phyloP scores from a whole-genome alignment of 139 green algal species.

The Chlamydomonas incerta region DNA sequence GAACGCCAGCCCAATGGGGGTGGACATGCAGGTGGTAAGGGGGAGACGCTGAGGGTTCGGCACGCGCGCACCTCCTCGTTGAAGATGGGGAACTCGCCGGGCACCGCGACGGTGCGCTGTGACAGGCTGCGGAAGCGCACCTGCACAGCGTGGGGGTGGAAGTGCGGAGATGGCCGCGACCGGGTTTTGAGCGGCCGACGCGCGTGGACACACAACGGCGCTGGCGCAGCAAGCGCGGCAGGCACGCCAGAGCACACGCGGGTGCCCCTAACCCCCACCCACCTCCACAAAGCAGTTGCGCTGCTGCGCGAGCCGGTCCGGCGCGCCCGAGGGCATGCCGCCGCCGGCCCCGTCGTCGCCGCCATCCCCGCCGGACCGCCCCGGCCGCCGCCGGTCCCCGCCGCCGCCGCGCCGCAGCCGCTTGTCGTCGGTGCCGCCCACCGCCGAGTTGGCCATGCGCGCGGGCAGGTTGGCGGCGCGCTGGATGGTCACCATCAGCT shows the following conservation, averaged over 20 bases:
- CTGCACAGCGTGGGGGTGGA: too few species aligned
- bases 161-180: too few species aligned
- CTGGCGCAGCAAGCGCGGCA: too few species aligned
- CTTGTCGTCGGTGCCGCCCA: neutral
- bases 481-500: constrained; percentile 68
- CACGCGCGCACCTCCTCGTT: constrained; percentile 77
- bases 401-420: neutral
- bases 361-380: neutral
- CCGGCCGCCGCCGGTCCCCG: neutral
- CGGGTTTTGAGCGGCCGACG: too few species aligned
- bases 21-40: too few species aligned
- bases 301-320: neutral
- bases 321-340: neutral
- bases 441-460: neutral
- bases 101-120: constrained; percentile 50
- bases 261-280: too few species aligned
- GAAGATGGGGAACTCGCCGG: constrained; percentile 60
- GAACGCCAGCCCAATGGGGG: too few species aligned
- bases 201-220: too few species aligned
- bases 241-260: too few species aligned
- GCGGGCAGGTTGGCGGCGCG: constrained; percentile 63
- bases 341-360: neutral
- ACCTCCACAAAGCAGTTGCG: constrained; percentile 62
- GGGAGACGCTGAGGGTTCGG: too few species aligned
- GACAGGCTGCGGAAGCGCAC: constrained; percentile 47